These are phyloP conservation scores for Alternaria solani DNA, from an alignment of 2,329 filamentous ascomycete species.

Conservation along the genomic window DNA sequence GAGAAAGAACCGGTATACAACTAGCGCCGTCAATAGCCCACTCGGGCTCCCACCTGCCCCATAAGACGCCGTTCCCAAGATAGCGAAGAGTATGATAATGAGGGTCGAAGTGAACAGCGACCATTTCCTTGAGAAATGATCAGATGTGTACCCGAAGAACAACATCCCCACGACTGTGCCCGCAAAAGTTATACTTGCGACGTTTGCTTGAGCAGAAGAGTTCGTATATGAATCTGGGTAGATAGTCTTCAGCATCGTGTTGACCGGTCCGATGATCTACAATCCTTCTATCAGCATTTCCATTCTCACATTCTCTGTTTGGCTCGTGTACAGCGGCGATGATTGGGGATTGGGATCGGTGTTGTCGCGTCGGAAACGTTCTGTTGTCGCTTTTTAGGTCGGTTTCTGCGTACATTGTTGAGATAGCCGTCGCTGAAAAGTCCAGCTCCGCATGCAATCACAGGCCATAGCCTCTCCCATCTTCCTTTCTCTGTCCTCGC, in stretches of 20 bases:
- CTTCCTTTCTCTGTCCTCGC: slow-evolving; percentile 42
- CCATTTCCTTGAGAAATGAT: slow-evolving; percentile 85
- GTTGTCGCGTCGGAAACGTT: slow-evolving; percentile 8
- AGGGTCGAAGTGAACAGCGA: slow-evolving; percentile 78
- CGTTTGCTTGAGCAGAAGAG: slow-evolving; percentile 75
- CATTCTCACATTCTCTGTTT: not conserved
- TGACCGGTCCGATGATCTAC: slow-evolving; percentile 86
- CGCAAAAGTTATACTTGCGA: slow-evolving; percentile 83
- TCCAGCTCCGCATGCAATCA: slow-evolving; percentile 87
- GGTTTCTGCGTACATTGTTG: slow-evolving; percentile 70
- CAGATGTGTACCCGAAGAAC: slow-evolving; percentile 79
- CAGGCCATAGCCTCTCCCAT: slow-evolving; percentile 68
- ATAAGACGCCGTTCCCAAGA: slow-evolving; percentile 79
- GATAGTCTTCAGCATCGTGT: slow-evolving; percentile 73
- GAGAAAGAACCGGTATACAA: slow-evolving; percentile 85
- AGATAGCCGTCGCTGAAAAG: slow-evolving; percentile 93
- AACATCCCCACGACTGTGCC: slow-evolving; percentile 86
- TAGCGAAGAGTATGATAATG: slow-evolving; percentile 85
- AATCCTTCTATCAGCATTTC: not conserved
- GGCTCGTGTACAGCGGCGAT: not conserved
- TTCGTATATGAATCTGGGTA: slow-evolving; percentile 75
- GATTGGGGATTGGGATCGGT: slow-evolving; percentile 1
- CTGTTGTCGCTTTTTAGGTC: slow-evolving; percentile 15
- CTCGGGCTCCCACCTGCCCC: slow-evolving; percentile 71
- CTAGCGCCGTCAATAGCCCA: slow-evolving; percentile 79